These are phyloP conservation scores for Cladosporium velox DNA, from an alignment of 2,329 filamentous ascomycete genomes.

Conservation along the genomic window DNA sequence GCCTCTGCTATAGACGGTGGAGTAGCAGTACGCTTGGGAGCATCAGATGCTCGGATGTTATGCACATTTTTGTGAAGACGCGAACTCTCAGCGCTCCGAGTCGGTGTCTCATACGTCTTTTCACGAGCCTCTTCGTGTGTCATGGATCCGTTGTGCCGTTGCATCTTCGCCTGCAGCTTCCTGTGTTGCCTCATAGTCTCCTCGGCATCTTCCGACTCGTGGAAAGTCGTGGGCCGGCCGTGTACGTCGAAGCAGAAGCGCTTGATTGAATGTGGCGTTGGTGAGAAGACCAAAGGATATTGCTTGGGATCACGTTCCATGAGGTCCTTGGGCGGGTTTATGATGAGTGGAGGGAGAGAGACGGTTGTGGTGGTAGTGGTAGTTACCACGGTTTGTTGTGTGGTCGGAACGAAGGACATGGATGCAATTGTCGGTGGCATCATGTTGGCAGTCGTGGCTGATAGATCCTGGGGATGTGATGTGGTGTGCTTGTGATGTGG, in stretches of 20 bases:
- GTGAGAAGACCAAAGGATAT: constrained; percentile 81
- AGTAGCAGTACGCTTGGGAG: constrained; percentile 50
- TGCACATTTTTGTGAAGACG: constrained; percentile 27
- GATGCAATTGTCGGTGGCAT: constrained; percentile 54
- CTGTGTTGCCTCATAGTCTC: constrained; percentile 52
- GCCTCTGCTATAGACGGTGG: constrained; percentile 58
- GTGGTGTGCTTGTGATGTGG: constrained; percentile 22
- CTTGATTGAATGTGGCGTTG: constrained; percentile 76
- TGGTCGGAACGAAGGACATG: constrained; percentile 64
- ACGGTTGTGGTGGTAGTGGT: constrained; percentile 89
- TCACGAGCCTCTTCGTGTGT: constrained; percentile 30
- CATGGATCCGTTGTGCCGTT: constrained; percentile 33
- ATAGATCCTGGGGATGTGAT: constrained; percentile 22
- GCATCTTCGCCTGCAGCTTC: constrained; percentile 33
- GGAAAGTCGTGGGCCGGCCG: constrained; percentile 61
- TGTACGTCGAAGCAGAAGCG: constrained; percentile 74
- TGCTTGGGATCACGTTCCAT: constrained; percentile 79
- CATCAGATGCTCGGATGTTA: constrained; percentile 38
- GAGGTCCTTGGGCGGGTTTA: constrained; percentile 71
- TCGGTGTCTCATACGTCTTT: constrained; percentile 31
- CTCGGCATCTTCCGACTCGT: constrained; percentile 61
- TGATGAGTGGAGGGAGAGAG: constrained; percentile 77
- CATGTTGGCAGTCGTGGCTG: constrained; percentile 22
- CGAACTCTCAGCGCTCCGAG: constrained; percentile 22
- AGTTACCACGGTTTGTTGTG: constrained; percentile 71